phyloP scores from a whole-genome alignment of 768 basidiomycete species.

The Xerocomellus amylosporus region DNA sequence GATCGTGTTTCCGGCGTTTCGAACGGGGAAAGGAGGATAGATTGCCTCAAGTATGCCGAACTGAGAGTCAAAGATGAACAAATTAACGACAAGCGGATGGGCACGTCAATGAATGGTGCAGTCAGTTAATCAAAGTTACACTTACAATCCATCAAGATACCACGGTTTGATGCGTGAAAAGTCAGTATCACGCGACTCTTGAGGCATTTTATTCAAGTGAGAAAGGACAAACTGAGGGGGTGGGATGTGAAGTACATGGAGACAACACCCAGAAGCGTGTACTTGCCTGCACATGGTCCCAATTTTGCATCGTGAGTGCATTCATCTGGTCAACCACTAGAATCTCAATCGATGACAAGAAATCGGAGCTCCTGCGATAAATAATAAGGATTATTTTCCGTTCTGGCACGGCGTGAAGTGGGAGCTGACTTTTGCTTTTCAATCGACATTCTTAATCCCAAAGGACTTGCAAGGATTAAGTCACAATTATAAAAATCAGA shows the following conservation, averaged over 20 bases:
- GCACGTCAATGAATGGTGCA: slow-evolving; percentile 80
- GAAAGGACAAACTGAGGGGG: slow-evolving; percentile 72
- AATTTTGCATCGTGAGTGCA: slow-evolving; percentile 95
- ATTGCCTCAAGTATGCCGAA: slow-evolving; percentile 83
- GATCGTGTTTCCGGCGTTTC: slow-evolving; percentile 87
- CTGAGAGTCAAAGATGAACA: slow-evolving; percentile 37
- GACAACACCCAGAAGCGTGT: background rate
- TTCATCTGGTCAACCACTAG: slow-evolving; percentile 91
- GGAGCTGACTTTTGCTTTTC: slow-evolving; percentile 88
- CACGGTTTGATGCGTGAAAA: slow-evolving; percentile 97
- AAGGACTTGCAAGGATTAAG: slow-evolving; percentile 88
- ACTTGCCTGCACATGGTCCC: slow-evolving; percentile 92
- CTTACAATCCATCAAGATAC: slow-evolving; percentile 94
- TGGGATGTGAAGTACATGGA: background rate
- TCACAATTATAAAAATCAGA: slow-evolving; percentile 89
- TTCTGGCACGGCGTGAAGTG: background rate
- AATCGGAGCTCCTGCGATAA: slow-evolving; percentile 71
- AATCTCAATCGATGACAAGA: slow-evolving; percentile 90
- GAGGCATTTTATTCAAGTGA: slow-evolving; percentile 84
- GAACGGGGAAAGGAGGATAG: slow-evolving; percentile 80
- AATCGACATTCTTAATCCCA: slow-evolving; percentile 86
- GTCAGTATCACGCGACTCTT: slow-evolving; percentile 90
- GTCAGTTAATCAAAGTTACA: slow-evolving; percentile 26
- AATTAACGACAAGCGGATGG: slow-evolving; percentile 44
- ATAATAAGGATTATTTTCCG: background rate